Base-by-base conservation (phyloP, 768 basidiomycete species). In the Agaricus bisporus region DNA sequence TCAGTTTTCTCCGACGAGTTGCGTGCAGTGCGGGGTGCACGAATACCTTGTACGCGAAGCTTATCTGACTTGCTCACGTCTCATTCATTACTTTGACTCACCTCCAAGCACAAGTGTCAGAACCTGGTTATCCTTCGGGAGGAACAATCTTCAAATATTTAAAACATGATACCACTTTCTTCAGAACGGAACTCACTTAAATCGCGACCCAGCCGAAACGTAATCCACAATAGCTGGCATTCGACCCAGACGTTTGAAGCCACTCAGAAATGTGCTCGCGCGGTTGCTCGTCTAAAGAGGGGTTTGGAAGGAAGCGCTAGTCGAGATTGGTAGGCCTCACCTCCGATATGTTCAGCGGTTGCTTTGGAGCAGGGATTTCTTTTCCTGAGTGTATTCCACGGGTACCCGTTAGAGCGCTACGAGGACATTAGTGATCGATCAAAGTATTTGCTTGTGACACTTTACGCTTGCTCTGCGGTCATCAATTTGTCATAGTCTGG, bases 401-500 rank as follows among this genome's bases (percentile, higher is more conserved):
- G 4, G 70, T 66, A 42, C 93, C 95, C 1, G 86, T 63, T 1
- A 80, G 77, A 37, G 95, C 95, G 26, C 92, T 95, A 60, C 9
- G 39, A 36, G 14, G 28, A 20, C 29, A 42, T 36, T 6, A 20
- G 11, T 53, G 29, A 42, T 41, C 6, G 32, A 25, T 35, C 41
- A 42, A 7, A 20, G 39, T 41, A 17, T 22, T 12, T 15, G 22
- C 48, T 4, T 9, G 45, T 37, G 17, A 25, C 17, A 12, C 75
- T 89, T 69, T 61, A 95, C 93, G 72, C 72, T 72, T 95, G 92
- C 67, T 99, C 95, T 7, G 94, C 97, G 26, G 86, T 83, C 79
- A 98, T 93, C 41, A 98, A 74, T 71, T 92, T 94, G 72, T 99
- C 97, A 59, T 93, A 92, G 64, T 98, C 95, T 5, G 87, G 79